Base-by-base conservation (phyloP, 2,329 filamentous ascomycete species). In the Fusarium stilboides region DNA sequence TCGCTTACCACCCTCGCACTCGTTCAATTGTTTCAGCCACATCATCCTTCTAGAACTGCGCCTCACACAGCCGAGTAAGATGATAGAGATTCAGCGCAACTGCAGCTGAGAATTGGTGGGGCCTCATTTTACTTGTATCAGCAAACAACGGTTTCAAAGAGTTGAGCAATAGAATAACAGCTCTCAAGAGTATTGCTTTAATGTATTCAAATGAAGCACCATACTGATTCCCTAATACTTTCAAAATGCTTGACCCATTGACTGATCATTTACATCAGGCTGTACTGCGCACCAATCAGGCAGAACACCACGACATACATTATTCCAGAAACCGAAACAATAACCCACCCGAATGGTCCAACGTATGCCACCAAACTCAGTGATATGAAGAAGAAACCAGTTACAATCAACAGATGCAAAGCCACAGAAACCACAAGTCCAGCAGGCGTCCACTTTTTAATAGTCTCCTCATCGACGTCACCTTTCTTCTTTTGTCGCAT, bases 341-440 rank as follows among this genome's bases (percentile, higher is more conserved):
- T 53, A 24, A 43, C 50, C 50, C 50, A 53, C 9, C 50, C 50
- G 13, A 53, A 53, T 6, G 37, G 1, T 1, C 50, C 50, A 19
- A 53, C 37, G 3, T 53, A 53, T 1, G 50, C 50, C 26, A 53
- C 50, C 37, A 53, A 14, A 24, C 50, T 53, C 26, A 53, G 12
- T 0, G 50, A 33, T 8, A 53, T 53, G 6, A 53, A 53, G 6
- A 53, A 43, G 12, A 53, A 53, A 2, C 50, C 50, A 15, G 50
- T 53, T 1, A 53, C 50, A 12, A 53, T 43, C 5, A 53, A 19
- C 5, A 53, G 6, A 53, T 53, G 50, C 26, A 53, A 26, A 5
- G 50, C 50, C 3, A 43, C 37, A 15, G 50, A 53, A 24, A 43
- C 50, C 50, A 43, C 37, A 34, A 53, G 37, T 12, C 50, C 50